Conservation (phyloP, 2,329 filamentous ascomycete species). For the Scopulariopsis brevicaulis region DNA sequence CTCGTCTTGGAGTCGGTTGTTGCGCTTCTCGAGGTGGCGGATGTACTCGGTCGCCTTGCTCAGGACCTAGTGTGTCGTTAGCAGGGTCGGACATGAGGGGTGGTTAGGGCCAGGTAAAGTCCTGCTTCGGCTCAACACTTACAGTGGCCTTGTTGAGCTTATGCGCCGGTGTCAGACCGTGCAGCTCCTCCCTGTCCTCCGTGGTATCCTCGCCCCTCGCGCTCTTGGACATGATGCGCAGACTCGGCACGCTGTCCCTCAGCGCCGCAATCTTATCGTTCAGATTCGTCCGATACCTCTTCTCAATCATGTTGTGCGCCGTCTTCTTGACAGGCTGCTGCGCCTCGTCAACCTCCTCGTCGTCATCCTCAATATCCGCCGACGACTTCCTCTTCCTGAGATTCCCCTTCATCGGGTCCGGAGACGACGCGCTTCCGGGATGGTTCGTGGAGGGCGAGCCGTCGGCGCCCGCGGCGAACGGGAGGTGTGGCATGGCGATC, state of each 20-base stretch:
- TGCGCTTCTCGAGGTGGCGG: constrained; percentile 82
- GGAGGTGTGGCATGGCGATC: constrained; percentile 55
- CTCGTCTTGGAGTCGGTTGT: constrained; percentile 71
- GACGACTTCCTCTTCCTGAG: constrained; percentile 62
- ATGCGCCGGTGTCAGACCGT: constrained; percentile 76
- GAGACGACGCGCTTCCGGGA: constrained; percentile 42
- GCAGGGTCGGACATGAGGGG: neutral
- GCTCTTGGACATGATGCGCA: constrained; percentile 73
- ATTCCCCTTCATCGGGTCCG: constrained; percentile 25
- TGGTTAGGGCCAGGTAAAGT: neutral
- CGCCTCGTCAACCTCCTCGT: constrained; percentile 41
- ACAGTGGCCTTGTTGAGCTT: constrained; percentile 97
- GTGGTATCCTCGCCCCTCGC: constrained; percentile 55
- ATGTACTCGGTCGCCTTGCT: constrained; percentile 97
- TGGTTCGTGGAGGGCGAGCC: constrained; percentile 40
- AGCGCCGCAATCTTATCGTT: constrained; percentile 95
- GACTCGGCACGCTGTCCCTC: constrained; percentile 80
- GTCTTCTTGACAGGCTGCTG: constrained; percentile 65
- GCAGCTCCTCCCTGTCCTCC: constrained; percentile 67
- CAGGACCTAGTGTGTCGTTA: constrained; percentile 44
- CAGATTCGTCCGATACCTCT: constrained; percentile 88
- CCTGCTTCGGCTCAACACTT: constrained; percentile 6
- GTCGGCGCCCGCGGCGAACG: constrained; percentile 46
- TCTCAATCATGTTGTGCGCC: constrained; percentile 97
- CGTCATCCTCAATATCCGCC: constrained; percentile 44